Percentiles rank a stretch among this genome's conserved stretches.
Conservation (phyloP, 2,329 filamentous ascomycete species). For the Purpureocillium lavendulum region DNA sequence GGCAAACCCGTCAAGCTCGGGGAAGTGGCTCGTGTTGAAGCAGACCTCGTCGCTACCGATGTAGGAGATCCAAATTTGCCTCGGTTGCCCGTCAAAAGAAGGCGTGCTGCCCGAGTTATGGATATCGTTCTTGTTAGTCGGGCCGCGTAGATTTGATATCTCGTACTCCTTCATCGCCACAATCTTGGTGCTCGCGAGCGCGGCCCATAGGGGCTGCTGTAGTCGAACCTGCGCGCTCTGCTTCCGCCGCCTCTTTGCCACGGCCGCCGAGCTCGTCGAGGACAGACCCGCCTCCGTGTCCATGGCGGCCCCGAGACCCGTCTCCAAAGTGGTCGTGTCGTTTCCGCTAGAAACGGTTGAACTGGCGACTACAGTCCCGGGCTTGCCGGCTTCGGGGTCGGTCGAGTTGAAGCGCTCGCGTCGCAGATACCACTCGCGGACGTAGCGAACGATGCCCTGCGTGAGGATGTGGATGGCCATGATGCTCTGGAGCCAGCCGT, state of each 20-base stretch:
- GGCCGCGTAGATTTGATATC: constrained; percentile 67
- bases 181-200: constrained; percentile 91
- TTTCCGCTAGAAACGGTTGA: no score
- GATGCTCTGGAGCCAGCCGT: constrained; percentile 59
- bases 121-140: constrained; percentile 67
- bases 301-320: no score
- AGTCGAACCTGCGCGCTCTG: constrained; percentile 86
- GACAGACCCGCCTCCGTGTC: constrained; percentile 7
- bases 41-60: constrained; percentile 70
- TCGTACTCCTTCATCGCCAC: constrained; percentile 89
- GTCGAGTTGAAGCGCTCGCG: constrained; percentile 47
- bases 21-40: constrained; percentile 64
- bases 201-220: constrained; percentile 89
- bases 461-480: constrained; percentile 68
- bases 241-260: constrained; percentile 75
- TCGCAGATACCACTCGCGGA: constrained; percentile 59
- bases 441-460: constrained; percentile 62
- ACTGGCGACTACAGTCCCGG: no score
- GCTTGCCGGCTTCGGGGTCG: constrained; percentile 36
- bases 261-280: constrained; percentile 28
- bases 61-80: constrained; percentile 74
- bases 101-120: constrained; percentile 70
- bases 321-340: no score
- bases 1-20: constrained; percentile 25
- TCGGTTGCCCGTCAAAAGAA: constrained; percentile 55